Base-by-base conservation (phyloP, 345 rosid genomes). In the Euclidium syriacum region DNA sequence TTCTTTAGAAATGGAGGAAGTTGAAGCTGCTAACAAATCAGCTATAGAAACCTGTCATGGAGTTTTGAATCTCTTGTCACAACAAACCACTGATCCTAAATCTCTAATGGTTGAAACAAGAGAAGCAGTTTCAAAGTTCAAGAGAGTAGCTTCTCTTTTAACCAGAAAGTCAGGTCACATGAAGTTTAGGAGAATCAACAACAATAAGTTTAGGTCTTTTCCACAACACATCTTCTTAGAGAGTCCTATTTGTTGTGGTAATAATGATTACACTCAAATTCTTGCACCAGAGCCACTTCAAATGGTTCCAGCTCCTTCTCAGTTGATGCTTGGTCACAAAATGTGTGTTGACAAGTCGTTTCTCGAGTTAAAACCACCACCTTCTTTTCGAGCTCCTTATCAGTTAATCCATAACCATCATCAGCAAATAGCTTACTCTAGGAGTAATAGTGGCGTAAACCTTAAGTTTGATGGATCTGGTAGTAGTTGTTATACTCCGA, bases 241-340 rank as follows among this genome's bases (percentile, higher is more conserved):
- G 43, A 79, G 83, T 27, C 79, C 82, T 39, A 40, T 67, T 51
- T 75, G 72, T 16, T 56, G 54, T 33, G 48, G 34, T 8, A 25
- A 42, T 22, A 29, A 4, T 55, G 75, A 55, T 33, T 71, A 50
- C 43, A 52, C 34, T 58, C 65, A 82, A 58, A 52, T 82, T 62
- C 71, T 82, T 39, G 80, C 87, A 17, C 90, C 90, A 19, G 78
- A 82, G 71, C 88, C 88, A 7, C 88, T 84, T 63, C 86, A 78
- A 42, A 70, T 78, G 29, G 65, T 79, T 73, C 83, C 83, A 22
- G 66, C 81, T 52, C 50, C 73, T 50, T 54, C 71, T 64, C 52
- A 70, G 7, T 14, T 53, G 26, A 62, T 64, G 53, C 58, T 40
- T 34, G 10, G 54, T 17, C 74, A 52, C 46, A 80, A 46, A 26